Evolutionary conservation across 2,329 filamentous ascomycete species (phyloP).

Genomic region (Trichoderma polysporum): DNA sequence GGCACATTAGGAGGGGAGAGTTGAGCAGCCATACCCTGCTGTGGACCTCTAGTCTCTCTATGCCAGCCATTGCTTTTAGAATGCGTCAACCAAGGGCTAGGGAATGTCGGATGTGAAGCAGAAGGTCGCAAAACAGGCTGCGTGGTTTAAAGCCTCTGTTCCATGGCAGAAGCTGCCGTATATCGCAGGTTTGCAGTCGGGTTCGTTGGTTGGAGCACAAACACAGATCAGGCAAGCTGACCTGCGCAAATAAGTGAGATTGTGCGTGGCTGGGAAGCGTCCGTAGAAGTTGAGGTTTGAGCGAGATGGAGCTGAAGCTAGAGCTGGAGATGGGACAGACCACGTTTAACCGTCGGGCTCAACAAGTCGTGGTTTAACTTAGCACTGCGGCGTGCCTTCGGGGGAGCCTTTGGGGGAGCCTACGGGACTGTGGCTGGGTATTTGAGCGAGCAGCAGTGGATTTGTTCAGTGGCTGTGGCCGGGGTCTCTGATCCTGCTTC

Average conservation of each 20-base stretch:
- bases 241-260: constrained; percentile 3
- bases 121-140: constrained; percentile 7
- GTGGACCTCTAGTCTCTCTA: constrained; percentile 96
- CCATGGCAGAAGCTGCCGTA: constrained; percentile 19
- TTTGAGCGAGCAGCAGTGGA: not conserved
- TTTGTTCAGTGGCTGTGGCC: constrained; percentile 2
- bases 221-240: not conserved
- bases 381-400: not conserved
- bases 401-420: not conserved
- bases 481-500: not conserved
- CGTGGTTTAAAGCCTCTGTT: constrained; percentile 16
- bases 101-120: not conserved
- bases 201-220: not conserved
- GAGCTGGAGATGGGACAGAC: constrained; percentile 10
- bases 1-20: not conserved
- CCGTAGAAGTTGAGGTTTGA: not conserved
- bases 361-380: constrained; percentile 3
- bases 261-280: not conserved
- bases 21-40: constrained; percentile 69
- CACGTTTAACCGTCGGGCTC: constrained; percentile 19
- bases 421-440: constrained; percentile 16
- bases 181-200: not conserved
- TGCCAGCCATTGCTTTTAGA: constrained; percentile 69
- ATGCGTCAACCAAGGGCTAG: not conserved
- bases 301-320: constrained; percentile 15